Conservation (phyloP, 164 flowering plant genomes). For the Berberis vulgaris region DNA sequence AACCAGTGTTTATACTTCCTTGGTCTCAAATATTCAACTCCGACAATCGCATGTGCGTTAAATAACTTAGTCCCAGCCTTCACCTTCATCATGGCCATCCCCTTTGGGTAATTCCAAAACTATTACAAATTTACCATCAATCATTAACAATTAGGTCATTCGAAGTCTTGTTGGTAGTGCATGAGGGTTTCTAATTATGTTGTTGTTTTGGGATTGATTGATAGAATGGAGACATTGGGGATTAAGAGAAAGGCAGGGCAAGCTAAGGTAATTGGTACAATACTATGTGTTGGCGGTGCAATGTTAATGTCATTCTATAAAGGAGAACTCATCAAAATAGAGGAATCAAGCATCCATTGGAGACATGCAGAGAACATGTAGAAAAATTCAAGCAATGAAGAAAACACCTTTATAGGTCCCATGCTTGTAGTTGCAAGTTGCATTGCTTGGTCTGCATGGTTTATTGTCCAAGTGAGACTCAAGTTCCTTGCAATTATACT, state of each 20-base stretch:
- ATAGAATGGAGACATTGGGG: conserved; percentile 55
- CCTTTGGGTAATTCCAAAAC: conserved; percentile 18
- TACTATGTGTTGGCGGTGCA: conserved; percentile 75
- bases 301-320: conserved; percentile 82
- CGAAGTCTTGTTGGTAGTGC: too few relatives aligned
- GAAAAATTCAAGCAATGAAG: conserved; percentile 8
- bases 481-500: neutral
- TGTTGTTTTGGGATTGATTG: neutral
- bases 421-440: conserved; percentile 42
- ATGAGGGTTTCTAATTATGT: neutral
- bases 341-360: conserved; percentile 58
- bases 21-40: conserved; percentile 26
- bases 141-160: too few relatives aligned
- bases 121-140: neutral
- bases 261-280: conserved; percentile 72
- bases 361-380: conserved; percentile 29
- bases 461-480: conserved; percentile 52
- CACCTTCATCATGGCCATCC: conserved; percentile 29
- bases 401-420: conserved; percentile 36
- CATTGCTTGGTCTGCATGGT: conserved; percentile 61
- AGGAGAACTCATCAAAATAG: conserved; percentile 39
- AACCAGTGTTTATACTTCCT: conserved; percentile 30
- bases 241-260: conserved; percentile 42
- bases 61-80: conserved; percentile 29
- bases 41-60: conserved; percentile 29